Conservation (phyloP, 805 yeast species). For the Hanseniaspora pseudoguilliermondii region DNA sequence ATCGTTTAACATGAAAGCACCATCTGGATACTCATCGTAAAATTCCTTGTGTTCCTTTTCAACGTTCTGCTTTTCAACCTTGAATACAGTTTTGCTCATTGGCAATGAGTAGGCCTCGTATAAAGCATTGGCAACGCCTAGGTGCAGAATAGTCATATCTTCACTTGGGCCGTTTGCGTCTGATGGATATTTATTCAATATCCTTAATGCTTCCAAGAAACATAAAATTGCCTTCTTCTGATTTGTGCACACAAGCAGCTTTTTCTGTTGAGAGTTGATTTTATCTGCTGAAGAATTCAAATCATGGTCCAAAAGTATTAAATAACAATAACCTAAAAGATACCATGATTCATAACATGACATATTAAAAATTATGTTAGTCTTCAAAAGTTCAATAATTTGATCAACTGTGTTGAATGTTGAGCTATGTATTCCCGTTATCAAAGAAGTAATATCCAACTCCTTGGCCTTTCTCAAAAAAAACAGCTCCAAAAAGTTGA, state of each 20-base stretch:
- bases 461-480: conserved; percentile 4
- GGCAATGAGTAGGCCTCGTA: conserved; percentile 24
- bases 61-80: not conserved
- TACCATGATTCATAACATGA: conserved; percentile 77
- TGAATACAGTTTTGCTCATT: not conserved
- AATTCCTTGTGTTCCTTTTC: too few species aligned
- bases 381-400: conserved; percentile 50
- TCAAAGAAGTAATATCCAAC: not conserved
- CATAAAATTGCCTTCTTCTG: conserved; percentile 64
- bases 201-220: conserved; percentile 57
- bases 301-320: conserved; percentile 74
- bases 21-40: not conserved
- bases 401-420: conserved; percentile 8
- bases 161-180: conserved; percentile 22
- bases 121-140: conserved; percentile 43
- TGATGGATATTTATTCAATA: conserved; percentile 18
- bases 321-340: conserved; percentile 65
- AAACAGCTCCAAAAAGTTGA: conserved; percentile 23
- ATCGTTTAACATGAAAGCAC: not conserved
- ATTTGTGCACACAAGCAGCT: conserved; percentile 43
- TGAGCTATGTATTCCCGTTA: conserved; percentile 3
- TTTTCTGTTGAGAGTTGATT: conserved; percentile 48
- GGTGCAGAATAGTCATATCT: conserved; percentile 36
- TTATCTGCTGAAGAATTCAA: conserved; percentile 87
- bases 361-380: conserved; percentile 56